phyloP scores from a whole-genome alignment of 2,329 filamentous ascomycete species.

The Lasiodiplodia citricola region DNA sequence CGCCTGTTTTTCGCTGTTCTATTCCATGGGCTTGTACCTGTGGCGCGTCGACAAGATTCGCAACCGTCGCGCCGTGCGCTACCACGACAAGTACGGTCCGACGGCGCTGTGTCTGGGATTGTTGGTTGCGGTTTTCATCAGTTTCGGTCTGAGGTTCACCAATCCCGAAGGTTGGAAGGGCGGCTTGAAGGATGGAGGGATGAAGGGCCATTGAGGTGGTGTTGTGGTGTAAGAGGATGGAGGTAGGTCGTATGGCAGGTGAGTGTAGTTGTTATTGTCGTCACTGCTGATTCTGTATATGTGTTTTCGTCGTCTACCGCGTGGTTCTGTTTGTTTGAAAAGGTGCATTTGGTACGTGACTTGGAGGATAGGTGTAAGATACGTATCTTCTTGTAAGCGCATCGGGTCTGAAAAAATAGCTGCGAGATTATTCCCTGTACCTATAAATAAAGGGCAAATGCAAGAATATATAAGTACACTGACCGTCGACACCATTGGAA shows the following conservation, averaged over 20 bases:
- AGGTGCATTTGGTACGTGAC: background rate
- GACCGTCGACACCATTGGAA: too few relatives aligned
- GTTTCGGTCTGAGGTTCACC: slow-evolving; percentile 79
- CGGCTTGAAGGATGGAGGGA: slow-evolving; percentile 46
- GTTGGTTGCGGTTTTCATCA: slow-evolving; percentile 74
- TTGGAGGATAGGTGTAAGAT: background rate
- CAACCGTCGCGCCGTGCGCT: slow-evolving; percentile 81
- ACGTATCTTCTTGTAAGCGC: background rate
- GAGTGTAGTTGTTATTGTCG: background rate
- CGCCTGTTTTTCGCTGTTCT: slow-evolving; percentile 77
- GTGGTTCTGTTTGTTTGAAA: background rate
- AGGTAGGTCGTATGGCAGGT: too few relatives aligned
- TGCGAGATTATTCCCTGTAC: too few relatives aligned
- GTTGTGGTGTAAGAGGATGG: background rate
- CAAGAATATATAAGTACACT: too few relatives aligned
- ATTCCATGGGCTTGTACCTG: slow-evolving; percentile 82
- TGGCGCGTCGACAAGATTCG: slow-evolving; percentile 88
- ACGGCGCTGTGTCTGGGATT: slow-evolving; percentile 75
- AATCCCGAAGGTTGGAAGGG: slow-evolving; percentile 54
- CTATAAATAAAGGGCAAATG: too few relatives aligned
- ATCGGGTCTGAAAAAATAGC: background rate
- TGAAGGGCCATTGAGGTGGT: slow-evolving; percentile 11
- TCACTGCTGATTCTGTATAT: background rate
- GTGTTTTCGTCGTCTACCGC: background rate
- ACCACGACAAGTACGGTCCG: slow-evolving; percentile 89